Conservation (phyloP, 2,329 filamentous ascomycete species). For the Hymenoscyphus scutula region DNA sequence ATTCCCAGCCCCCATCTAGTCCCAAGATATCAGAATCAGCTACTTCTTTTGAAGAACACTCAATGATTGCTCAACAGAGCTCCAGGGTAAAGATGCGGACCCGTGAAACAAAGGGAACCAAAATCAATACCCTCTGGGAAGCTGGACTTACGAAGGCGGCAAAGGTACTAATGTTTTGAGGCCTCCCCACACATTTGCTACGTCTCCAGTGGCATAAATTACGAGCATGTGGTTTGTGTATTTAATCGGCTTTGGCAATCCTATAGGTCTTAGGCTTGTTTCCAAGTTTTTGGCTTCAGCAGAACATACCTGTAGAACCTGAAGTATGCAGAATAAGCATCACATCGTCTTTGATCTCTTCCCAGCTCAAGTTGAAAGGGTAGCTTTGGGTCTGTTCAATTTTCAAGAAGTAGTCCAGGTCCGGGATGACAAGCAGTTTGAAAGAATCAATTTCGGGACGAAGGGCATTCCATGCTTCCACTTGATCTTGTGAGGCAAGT, state of each 20-base stretch:
- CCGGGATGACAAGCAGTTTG: conserved; percentile 5
- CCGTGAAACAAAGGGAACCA: no score
- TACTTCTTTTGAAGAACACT: no score
- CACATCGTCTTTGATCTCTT: conserved; percentile 11
- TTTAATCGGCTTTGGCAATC: conserved; percentile 12
- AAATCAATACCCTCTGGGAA: no score
- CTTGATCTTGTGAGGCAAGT: conserved; percentile 1
- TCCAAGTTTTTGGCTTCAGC: not conserved
- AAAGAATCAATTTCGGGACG: conserved; percentile 4
- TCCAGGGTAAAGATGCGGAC: no score
- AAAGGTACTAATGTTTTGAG: not conserved
- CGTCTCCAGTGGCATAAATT: conserved; percentile 10
- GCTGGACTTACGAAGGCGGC: not conserved
- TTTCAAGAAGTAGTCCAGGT: conserved; percentile 4
- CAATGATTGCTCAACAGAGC: no score
- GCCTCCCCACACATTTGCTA: conserved; percentile 3
- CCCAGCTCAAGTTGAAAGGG: conserved; percentile 5
- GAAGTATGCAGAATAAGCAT: conserved; percentile 16
- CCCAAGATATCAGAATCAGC: no score
- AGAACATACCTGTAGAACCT: conserved; percentile 8
- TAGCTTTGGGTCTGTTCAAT: not conserved
- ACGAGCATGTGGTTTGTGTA: conserved; percentile 18
- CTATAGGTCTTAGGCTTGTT: not conserved
- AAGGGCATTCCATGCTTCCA: conserved; percentile 1
- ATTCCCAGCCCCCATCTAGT: not conserved